Evolutionary conservation across 1,284 basidiomycete species (phyloP).

Genomic region (Leccinum pachyderme): DNA sequence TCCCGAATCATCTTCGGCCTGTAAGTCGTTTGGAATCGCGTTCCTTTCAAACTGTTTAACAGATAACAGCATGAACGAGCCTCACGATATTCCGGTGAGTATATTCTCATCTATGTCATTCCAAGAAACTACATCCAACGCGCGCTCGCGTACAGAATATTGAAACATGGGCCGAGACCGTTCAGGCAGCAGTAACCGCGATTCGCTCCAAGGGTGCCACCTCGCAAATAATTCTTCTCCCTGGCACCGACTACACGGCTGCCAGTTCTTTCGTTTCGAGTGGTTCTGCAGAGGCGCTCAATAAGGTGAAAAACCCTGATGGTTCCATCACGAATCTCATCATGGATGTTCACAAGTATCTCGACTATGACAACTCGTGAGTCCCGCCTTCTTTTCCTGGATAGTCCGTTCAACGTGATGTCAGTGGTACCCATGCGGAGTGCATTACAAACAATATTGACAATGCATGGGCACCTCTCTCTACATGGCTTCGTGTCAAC

Average conservation of each 20-base stretch:
- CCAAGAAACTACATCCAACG: constrained; percentile 32
- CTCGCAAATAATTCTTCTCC: constrained; percentile 53
- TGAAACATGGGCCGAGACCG: constrained; percentile 33
- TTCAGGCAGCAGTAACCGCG: constrained; percentile 55
- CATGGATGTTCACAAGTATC: constrained; percentile 66
- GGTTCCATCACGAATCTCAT: constrained; percentile 48
- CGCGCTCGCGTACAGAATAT: constrained; percentile 33
- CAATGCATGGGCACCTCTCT: constrained; percentile 46
- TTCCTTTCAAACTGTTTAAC: constrained; percentile 3
- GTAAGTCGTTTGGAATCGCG: constrained; percentile 29
- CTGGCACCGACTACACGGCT: constrained; percentile 52
- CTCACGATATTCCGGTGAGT: constrained; percentile 42
- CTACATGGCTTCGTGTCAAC: constrained; percentile 48
- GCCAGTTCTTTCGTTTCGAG: constrained; percentile 51
- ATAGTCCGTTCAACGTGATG: constrained; percentile 14
- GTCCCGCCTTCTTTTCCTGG: constrained; percentile 11
- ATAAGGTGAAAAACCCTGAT: constrained; percentile 52
- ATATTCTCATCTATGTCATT: constrained; percentile 35
- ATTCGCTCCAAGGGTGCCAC: constrained; percentile 48
- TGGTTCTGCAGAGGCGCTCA: constrained; percentile 52
- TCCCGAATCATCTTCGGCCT: constrained; percentile 54
- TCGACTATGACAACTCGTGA: constrained; percentile 55
- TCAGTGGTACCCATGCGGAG: constrained; percentile 26
- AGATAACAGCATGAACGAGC: constrained; percentile 50
- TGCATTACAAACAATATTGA: constrained; percentile 55